Conservation (phyloP, 2,329 filamentous ascomycete species). For the Lachnellula arida region DNA sequence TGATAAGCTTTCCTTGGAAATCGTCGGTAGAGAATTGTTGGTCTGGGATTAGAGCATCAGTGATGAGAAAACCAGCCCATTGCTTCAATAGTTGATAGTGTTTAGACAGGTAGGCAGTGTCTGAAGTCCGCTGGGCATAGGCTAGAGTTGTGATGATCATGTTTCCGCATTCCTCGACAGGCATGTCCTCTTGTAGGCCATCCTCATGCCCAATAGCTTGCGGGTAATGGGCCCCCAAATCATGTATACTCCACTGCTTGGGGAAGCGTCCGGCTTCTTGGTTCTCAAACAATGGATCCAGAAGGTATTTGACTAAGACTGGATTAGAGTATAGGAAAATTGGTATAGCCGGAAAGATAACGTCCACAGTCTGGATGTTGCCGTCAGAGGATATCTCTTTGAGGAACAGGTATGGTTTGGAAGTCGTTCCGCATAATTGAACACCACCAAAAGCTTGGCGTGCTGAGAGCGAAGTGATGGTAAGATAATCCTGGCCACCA, state of each 20-base stretch:
- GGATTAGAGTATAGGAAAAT: slow-evolving; percentile 80
- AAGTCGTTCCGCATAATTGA: slow-evolving; percentile 64
- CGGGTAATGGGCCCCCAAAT: slow-evolving; percentile 66
- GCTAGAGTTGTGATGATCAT: slow-evolving; percentile 83
- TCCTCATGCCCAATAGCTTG: slow-evolving; percentile 64
- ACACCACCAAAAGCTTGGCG: slow-evolving; percentile 76
- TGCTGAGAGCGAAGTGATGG: slow-evolving; percentile 73
- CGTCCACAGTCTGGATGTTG: slow-evolving; percentile 82
- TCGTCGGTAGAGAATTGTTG: slow-evolving; percentile 80
- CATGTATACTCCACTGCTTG: slow-evolving; percentile 67
- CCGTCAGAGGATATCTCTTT: slow-evolving; percentile 90
- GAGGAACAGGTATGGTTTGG: slow-evolving; percentile 71
- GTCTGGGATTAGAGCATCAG: slow-evolving; percentile 67
- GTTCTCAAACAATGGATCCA: slow-evolving; percentile 63
- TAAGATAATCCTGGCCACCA: slow-evolving; percentile 68
- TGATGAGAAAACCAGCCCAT: slow-evolving; percentile 73
- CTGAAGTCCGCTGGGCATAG: slow-evolving; percentile 51
- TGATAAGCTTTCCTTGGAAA: slow-evolving; percentile 72
- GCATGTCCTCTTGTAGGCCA: slow-evolving; percentile 71
- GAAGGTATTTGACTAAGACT: slow-evolving; percentile 49
- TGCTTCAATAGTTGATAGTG: slow-evolving; percentile 72
- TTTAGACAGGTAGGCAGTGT: slow-evolving; percentile 52
- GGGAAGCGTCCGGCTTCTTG: slow-evolving; percentile 64
- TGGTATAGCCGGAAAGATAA: slow-evolving; percentile 79
- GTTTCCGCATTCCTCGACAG: slow-evolving; percentile 73